These are phyloP conservation scores for Agroathelia rolfsii DNA, from an alignment of 1,284 basidiomycete species.

Conservation along the genomic window DNA sequence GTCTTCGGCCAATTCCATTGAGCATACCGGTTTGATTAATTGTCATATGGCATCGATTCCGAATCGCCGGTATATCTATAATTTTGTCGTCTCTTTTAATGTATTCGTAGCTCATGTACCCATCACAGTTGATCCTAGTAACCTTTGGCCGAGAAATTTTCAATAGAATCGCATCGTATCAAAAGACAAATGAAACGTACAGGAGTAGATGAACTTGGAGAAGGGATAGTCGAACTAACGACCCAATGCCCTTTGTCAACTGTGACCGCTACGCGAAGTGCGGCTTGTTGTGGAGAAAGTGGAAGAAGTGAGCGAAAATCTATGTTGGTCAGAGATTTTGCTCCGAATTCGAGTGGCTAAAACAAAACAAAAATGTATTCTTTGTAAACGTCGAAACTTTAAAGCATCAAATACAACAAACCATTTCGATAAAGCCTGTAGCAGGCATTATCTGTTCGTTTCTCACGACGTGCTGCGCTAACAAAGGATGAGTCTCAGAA, in stretches of 20 bases:
- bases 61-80: conserved; percentile 14
- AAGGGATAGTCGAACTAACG: too few relatives aligned
- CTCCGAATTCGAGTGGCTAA: conserved; percentile 21
- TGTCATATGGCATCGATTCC: conserved; percentile 6
- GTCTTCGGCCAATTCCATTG: conserved; percentile 9
- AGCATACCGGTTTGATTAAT: conserved; percentile 11
- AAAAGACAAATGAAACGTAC: too few relatives aligned
- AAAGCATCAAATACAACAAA: too few relatives aligned
- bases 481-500: conserved; percentile 23
- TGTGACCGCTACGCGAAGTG: too few relatives aligned
- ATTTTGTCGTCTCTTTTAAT: too few relatives aligned
- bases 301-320: conserved; percentile 19
- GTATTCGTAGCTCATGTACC: too few relatives aligned
- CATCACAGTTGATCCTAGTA: too few relatives aligned
- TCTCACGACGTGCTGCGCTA: conserved; percentile 31
- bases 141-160: too few relatives aligned
- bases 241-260: too few relatives aligned
- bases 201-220: too few relatives aligned
- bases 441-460: conserved; percentile 34
- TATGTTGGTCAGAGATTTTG: conserved; percentile 17
- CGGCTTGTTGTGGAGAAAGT: conserved; percentile 5
- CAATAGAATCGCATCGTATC: too few relatives aligned
- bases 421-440: conserved; percentile 34
- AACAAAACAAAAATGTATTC: background rate
- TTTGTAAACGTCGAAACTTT: background rate